Evolutionary conservation across 1,139 yeast genomes (phyloP), one percentile per base, ranked within the genome.

Genomic region (Geotrichum carabidarum): DNA sequence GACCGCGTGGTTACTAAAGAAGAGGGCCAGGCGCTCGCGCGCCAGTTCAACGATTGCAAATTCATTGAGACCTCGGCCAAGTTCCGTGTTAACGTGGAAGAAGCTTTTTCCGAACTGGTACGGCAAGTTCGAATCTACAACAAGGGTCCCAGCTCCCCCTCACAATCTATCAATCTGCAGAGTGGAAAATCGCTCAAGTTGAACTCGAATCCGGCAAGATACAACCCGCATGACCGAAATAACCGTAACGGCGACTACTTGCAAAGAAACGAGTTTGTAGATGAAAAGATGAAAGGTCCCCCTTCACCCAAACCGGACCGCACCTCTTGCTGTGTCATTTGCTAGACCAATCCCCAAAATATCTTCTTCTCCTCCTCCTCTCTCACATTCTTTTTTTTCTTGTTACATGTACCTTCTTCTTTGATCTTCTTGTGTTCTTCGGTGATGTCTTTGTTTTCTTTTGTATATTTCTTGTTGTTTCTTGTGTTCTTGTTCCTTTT

Each of bases 11-110:
- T 89, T 11, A 77, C 87, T 52, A 84, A 78, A 61, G 95, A 87
- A 64, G 95, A 88, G 67, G 96, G 96, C 53, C 78, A 79, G 60
- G 81, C 80, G 52, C 77, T 88, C 62, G 94, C 95, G 37, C 79
- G 78, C 60, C 79, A 79, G 59, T 82, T 80, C 64, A 62, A 75
- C 66, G 78, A 81, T 61, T 87, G 95, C 60, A 86, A 87, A 44
- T 93, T 91, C 67, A 78, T 90, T 65, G 99, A 93, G 72, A 88
- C 98, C 1, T 83, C 93, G 54, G 99, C 99, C 37, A 90, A 93
- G 74, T 90, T 86, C 68, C 82, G 95, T 62, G 82, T 89, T 68
- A 91, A 93, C 65, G 98, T 93, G 53, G 97, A 93, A 69, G 95
- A 89, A 65, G 89, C 95, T 1, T 93, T 93, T 70, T 84, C 78